Base-by-base conservation (phyloP, 768 basidiomycete species). In the Pleurotus pulmonarius region DNA sequence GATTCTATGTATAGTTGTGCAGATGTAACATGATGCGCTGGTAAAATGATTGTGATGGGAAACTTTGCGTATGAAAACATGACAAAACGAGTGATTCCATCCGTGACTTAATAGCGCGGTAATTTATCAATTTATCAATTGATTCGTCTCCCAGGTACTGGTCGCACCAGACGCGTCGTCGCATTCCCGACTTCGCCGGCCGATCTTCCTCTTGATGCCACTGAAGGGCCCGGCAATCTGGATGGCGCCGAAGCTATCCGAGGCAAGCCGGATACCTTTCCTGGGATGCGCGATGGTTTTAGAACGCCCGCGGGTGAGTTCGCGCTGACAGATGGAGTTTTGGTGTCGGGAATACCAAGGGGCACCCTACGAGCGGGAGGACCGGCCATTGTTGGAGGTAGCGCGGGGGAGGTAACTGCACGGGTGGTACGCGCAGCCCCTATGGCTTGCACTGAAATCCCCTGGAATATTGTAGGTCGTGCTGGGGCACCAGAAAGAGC, bases 201-300 rank as follows among this genome's bases (percentile, higher is more conserved):
- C 5, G 39, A 11, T 29, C 13, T 39, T 20, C 16, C 16, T 41
- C 20, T 53, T 16, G 51, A 53, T 37, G 5, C 5, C 6, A 25
- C 26, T 11, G 39, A 37, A 13, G 51, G 51, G 9, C 37, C 51
- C 4, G 51, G 51, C 18, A 53, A 41, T 24, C 51, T n/a, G 18
- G 49, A 51, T n/a, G 49, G 49, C 16, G 49, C 49, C 6, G 51
- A 53, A 7, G 51, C 18, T 16, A 53, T 53, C 34, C 51, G 51
- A 12, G 51, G 51, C 22, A 53, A 40, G 18, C 51, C 51, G 12
- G 51, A 53, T n/a, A 22, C 15, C 2, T 15, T 25, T 3, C 38
- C 20, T 11, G 51, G 51, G 24, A 53, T 53, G 37, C 51, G 34
- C 24, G 51, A 53, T 12, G 51, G 51, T 1, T 53, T 53, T 15